Base-by-base conservation (phyloP, 2,329 filamentous ascomycete genomes). In the Aspergillus floridensis region DNA sequence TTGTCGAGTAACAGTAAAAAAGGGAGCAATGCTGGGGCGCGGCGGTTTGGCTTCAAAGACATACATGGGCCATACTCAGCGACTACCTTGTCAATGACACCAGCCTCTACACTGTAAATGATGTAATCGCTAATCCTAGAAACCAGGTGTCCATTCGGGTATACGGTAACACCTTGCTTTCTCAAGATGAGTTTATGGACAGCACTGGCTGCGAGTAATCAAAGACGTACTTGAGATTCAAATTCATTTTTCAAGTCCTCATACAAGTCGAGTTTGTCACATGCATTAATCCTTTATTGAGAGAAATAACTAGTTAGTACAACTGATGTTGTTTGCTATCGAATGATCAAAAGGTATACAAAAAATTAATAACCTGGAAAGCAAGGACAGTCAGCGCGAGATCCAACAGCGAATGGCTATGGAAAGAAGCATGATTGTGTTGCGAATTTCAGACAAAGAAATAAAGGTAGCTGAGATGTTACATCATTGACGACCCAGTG, bases 401-500 rank as follows among this genome's bases (percentile, higher is more conserved):
- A 44, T 19, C 16, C 38, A 19, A 19, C 38, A 44, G 38, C 38
- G 16, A 44, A 19, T 16, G 16, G 16, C 38, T 22, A 8, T 35
- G 21, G 29, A 56, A 54, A 54, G 32, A 59, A 53, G 53, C 32
- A 47, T 26, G 19, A 21, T 55, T 31, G 48, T 21, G 51, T 53
- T 55, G 53, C 31, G 26, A 57, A 31, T 66, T 69, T 97, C 93
- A 97, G 93, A 97, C 90, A 84, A 82, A 77, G 79, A 89, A 85
- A 82, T 76, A 87, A 89, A 97, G 93, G 93, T 98, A 98, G 93
- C 93, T 91, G 89, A 95, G 90, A 88, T 82, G 87, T 96, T 89
- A 96, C 93, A 97, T 97, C 93, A 97, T 86, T 85, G 93, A 96
- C 88, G 86, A 84, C 82, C 81, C 80, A 80, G 81, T 76, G 77